Conservation (phyloP, 2,329 filamentous ascomycete species). For the Sclerotinia borealis region DNA sequence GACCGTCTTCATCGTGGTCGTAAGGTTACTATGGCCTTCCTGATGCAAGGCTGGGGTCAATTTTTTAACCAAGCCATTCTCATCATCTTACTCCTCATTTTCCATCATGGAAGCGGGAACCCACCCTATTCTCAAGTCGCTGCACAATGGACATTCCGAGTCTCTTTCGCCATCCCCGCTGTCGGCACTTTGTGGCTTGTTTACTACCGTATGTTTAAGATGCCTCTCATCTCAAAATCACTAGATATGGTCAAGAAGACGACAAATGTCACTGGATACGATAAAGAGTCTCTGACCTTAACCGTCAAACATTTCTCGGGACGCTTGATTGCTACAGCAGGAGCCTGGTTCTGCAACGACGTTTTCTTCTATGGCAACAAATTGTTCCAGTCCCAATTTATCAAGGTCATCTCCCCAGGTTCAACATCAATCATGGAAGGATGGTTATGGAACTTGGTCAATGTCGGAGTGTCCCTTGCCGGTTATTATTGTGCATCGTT, state of each 20-base stretch:
- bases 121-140: slow-evolving; percentile 72
- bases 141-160: slow-evolving; percentile 83
- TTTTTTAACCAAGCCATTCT: slow-evolving; percentile 88
- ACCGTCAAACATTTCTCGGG: slow-evolving; percentile 81
- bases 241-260: slow-evolving; percentile 79
- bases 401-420: slow-evolving; percentile 67
- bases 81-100: slow-evolving; percentile 79
- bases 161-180: slow-evolving; percentile 88
- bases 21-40: slow-evolving; percentile 90
- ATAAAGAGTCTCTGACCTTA: slow-evolving; percentile 71
- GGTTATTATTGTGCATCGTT: slow-evolving; percentile 76
- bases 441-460: slow-evolving; percentile 91
- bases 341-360: slow-evolving; percentile 92
- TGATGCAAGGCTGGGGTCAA: slow-evolving; percentile 99
- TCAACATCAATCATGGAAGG: slow-evolving; percentile 64
- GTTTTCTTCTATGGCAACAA: slow-evolving; percentile 99
- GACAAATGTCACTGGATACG: slow-evolving; percentile 83
- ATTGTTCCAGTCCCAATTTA: slow-evolving; percentile 90
- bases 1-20: slow-evolving; percentile 93
- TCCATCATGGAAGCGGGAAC: slow-evolving; percentile 56
- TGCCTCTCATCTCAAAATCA: slow-evolving; percentile 81
- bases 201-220: slow-evolving; percentile 94
- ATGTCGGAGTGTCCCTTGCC: slow-evolving; percentile 75
- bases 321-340: slow-evolving; percentile 78
- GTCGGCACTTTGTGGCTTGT: slow-evolving; percentile 89